Percentiles rank a stretch among this genome's conserved stretches.
Conservation (phyloP, 176 grass and related monocot species). For the Cocos nucifera region DNA sequence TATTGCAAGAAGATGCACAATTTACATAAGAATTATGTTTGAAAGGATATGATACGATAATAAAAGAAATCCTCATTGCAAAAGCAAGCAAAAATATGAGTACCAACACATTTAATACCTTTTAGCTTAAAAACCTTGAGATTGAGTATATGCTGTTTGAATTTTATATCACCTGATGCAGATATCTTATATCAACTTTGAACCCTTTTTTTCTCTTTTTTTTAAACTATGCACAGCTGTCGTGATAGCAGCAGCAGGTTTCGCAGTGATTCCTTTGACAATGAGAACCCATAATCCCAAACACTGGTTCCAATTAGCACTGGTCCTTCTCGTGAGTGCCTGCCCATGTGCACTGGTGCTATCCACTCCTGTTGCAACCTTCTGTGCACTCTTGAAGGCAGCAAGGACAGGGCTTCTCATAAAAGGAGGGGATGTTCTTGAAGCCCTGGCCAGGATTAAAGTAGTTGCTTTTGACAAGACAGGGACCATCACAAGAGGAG, state of each 20-base stretch:
- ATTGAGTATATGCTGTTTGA: too few species aligned
- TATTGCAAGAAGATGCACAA: too few species aligned
- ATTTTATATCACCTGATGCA: too few species aligned
- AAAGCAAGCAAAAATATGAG: too few species aligned
- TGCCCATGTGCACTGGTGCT: conserved; percentile 90
- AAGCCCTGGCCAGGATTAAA: conserved; percentile 55
- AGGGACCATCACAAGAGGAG: conserved; percentile 85
- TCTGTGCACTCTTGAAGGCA: conserved; percentile 78
- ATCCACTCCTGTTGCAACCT: conserved; percentile 81
- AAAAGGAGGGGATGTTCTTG: conserved; percentile 93
- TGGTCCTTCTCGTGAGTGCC: conserved; percentile 86
- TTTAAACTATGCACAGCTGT: conserved; percentile 34
- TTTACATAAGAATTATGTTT: too few species aligned
- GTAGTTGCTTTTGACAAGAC: conserved; percentile 91
- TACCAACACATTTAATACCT: too few species aligned
- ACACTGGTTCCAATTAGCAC: conserved; percentile 55
- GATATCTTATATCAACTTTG: neutral
- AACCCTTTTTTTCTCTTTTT: neutral
- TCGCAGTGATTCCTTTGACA: conserved; percentile 55
- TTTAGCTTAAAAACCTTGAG: too few species aligned
- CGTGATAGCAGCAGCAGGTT: conserved; percentile 45
- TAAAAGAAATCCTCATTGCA: too few species aligned
- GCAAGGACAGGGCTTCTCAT: conserved; percentile 66
- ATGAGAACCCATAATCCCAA: conserved; percentile 34
- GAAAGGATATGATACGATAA: too few species aligned